These are phyloP conservation scores for Teratosphaeria zuluensis DNA, from an alignment of 2,329 filamentous ascomycete species.

Conservation along the genomic window DNA sequence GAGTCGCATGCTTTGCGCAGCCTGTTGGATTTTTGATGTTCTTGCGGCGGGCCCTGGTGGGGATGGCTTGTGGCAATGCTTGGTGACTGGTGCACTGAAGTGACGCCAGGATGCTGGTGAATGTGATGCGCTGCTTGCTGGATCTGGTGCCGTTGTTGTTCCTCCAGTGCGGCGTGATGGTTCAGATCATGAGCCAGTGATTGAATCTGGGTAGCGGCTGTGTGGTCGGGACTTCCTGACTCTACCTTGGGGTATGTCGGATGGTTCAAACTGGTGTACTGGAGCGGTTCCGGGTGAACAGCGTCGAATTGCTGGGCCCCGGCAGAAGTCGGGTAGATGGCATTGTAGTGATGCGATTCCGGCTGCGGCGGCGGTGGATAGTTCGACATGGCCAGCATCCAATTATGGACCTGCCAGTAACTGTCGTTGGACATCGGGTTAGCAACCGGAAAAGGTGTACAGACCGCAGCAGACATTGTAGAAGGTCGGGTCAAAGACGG, in stretches of 20 bases:
- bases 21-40: constrained; percentile 25
- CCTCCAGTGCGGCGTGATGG: constrained; percentile 20
- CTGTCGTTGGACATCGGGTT: constrained; percentile 24
- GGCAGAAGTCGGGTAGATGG: constrained; percentile 21
- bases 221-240: constrained; percentile 15
- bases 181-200: constrained; percentile 11
- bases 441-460: constrained; percentile 7
- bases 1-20: constrained; percentile 32
- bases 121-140: constrained; percentile 19
- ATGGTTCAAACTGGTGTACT: constrained; percentile 25
- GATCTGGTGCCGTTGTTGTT: constrained; percentile 23
- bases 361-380: constrained; percentile 26
- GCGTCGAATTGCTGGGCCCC: constrained; percentile 25
- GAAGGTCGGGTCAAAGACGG: constrained; percentile 3
- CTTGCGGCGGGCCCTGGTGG: neutral
- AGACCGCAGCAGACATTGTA: constrained; percentile 5
- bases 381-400: constrained; percentile 29
- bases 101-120: constrained; percentile 14
- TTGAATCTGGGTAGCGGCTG: constrained; percentile 22
- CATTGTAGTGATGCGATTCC: constrained; percentile 27
- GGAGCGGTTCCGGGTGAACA: constrained; percentile 24
- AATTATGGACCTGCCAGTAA: constrained; percentile 25
- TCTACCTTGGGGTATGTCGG: constrained; percentile 28
- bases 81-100: constrained; percentile 12
- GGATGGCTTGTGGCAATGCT: constrained; percentile 15